These are phyloP conservation scores for Termitomyces titanicus DNA, from an alignment of 768 basidiomycete genomes.

Conservation along the genomic window DNA sequence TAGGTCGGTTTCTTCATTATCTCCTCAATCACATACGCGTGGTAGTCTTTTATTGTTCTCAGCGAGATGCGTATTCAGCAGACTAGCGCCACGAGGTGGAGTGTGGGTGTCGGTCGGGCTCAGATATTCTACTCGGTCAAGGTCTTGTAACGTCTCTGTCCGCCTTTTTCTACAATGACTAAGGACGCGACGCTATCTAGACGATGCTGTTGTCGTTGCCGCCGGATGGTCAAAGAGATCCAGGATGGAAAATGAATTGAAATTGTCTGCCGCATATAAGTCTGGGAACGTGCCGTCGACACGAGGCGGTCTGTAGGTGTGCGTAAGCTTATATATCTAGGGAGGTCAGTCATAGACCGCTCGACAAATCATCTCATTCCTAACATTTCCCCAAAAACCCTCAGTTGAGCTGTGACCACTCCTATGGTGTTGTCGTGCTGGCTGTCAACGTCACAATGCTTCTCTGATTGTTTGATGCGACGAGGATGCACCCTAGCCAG, in stretches of 20 bases:
- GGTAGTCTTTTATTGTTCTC: neutral
- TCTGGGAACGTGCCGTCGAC: neutral
- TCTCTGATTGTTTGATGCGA: too few relatives aligned
- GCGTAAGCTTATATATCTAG: neutral
- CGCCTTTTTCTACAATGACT: neutral
- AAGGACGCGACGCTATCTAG: neutral
- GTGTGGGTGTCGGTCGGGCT: neutral
- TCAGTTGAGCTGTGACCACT: neutral
- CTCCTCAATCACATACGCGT: neutral
- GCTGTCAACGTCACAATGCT: too few relatives aligned
- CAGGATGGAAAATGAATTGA: too few relatives aligned
- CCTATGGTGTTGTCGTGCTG: too few relatives aligned
- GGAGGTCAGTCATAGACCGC: neutral
- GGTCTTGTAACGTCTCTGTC: neutral
- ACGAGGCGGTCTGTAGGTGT: conserved; percentile 1
- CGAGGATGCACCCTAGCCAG: too few relatives aligned
- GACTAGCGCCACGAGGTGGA: neutral
- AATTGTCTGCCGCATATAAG: neutral
- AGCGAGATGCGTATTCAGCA: neutral
- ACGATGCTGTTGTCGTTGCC: neutral
- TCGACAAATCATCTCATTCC: neutral
- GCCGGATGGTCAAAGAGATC: neutral
- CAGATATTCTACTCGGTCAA: neutral
- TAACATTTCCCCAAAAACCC: neutral
- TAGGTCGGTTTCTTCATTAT: neutral